Percentiles rank a stretch among this genome's conserved stretches.
These are phyloP conservation scores for Boletellus ananas DNA, from an alignment of 768 basidiomycete species.

Conservation along the genomic window DNA sequence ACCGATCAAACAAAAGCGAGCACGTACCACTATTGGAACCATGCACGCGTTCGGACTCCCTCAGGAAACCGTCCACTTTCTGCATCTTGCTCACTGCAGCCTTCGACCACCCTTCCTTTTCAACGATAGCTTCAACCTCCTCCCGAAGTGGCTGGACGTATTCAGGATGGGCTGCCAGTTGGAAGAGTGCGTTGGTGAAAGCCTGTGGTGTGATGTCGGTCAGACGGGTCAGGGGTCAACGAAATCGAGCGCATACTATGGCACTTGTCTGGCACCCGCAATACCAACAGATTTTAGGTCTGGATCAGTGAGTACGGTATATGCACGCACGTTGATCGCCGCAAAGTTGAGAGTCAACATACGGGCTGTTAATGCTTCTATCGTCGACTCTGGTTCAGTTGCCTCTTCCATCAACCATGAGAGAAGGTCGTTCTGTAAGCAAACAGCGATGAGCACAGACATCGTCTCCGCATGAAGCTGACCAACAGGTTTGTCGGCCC, in stretches of 20 bases:
- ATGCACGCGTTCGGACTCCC: constrained; percentile 32
- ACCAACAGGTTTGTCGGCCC: constrained; percentile 32
- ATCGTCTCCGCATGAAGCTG: not conserved
- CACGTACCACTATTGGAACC: constrained; percentile 26
- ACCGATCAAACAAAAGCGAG: not conserved
- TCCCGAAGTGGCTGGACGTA: constrained; percentile 33
- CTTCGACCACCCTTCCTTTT: constrained; percentile 28
- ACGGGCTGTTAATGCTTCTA: constrained; percentile 21
- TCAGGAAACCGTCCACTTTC: constrained; percentile 40
- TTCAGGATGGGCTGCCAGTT: constrained; percentile 34
- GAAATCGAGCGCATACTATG: constrained; percentile 1
- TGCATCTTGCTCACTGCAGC: constrained; percentile 25
- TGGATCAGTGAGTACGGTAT: too few species aligned
- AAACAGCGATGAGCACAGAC: not conserved
- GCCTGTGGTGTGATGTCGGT: constrained; percentile 15
- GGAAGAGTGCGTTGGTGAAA: constrained; percentile 32
- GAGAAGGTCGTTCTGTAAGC: constrained; percentile 29
- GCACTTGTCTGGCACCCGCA: constrained; percentile 17
- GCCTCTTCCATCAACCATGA: constrained; percentile 32
- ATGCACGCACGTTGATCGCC: not conserved
- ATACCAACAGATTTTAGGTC: not conserved
- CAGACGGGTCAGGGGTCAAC: too few species aligned
- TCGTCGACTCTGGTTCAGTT: constrained; percentile 10
- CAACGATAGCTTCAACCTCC: constrained; percentile 34
- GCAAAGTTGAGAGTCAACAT: constrained; percentile 10